These are phyloP conservation scores for Blumeria graminis DNA, from an alignment of 2,329 filamentous ascomycete genomes.

Conservation along the genomic window DNA sequence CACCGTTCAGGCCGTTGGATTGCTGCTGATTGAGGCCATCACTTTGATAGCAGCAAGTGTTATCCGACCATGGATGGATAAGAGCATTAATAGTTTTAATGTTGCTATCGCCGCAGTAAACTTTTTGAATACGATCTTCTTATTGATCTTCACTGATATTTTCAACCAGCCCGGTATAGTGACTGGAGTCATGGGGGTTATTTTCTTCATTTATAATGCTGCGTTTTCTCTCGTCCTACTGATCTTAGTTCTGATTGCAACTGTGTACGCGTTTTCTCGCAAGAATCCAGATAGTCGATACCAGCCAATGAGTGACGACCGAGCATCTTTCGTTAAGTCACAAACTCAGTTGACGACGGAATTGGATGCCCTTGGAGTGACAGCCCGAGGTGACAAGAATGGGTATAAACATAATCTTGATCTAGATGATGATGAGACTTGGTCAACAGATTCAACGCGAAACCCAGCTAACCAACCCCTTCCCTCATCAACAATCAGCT, in stretches of 20 bases:
- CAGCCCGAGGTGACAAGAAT: slow-evolving; percentile 59
- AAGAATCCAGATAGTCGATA: slow-evolving; percentile 92
- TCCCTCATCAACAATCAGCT: slow-evolving; percentile 14
- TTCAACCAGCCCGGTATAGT: slow-evolving; percentile 69
- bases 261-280: slow-evolving; percentile 56
- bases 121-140: slow-evolving; percentile 73
- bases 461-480: slow-evolving; percentile 18
- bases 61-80: slow-evolving; percentile 91
- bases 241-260: slow-evolving; percentile 57
- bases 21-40: slow-evolving; percentile 60
- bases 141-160: slow-evolving; percentile 68
- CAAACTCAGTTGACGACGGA: slow-evolving; percentile 73
- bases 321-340: slow-evolving; percentile 93
- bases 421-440: slow-evolving; percentile 49
- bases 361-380: slow-evolving; percentile 70
- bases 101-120: slow-evolving; percentile 78
- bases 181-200: slow-evolving; percentile 66
- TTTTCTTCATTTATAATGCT: slow-evolving; percentile 75
- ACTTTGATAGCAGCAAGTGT: slow-evolving; percentile 58
- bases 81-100: slow-evolving; percentile 92
- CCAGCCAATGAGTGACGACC: slow-evolving; percentile 88
- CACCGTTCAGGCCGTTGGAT: slow-evolving; percentile 53
- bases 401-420: slow-evolving; percentile 33
- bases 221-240: slow-evolving; percentile 62
- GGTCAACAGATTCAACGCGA: slow-evolving; percentile 31